phyloP scores from a whole-genome alignment of 345 rosid species.

The Zanthoxylum bungeanum region DNA sequence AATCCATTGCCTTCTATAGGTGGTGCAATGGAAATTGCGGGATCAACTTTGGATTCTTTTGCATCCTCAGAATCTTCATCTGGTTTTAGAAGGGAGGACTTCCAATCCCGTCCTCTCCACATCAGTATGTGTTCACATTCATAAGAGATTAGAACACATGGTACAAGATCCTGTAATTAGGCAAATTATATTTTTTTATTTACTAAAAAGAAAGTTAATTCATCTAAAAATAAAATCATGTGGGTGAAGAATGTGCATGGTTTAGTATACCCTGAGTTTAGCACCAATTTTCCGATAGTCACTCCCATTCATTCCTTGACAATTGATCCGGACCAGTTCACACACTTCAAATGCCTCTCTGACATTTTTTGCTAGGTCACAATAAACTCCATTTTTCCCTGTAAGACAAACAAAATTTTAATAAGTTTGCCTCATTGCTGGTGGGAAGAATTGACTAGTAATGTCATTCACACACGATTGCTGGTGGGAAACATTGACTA shows the following conservation, averaged over 20 bases:
- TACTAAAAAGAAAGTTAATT: neutral
- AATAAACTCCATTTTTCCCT: constrained; percentile 88
- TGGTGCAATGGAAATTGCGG: constrained; percentile 16
- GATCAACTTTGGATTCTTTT: constrained; percentile 21
- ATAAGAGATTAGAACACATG: constrained; percentile 82
- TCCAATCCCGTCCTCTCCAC: constrained; percentile 86
- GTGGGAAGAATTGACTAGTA: neutral
- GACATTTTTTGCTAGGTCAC: constrained; percentile 59
- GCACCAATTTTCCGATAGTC: constrained; percentile 86
- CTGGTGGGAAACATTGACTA: constrained; percentile 1
- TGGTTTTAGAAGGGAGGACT: constrained; percentile 41
- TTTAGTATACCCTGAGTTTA: constrained; percentile 68
- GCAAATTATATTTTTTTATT: neutral
- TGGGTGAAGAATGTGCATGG: neutral
- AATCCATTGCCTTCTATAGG: constrained; percentile 28
- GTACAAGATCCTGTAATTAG: constrained; percentile 70
- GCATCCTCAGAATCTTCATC: constrained; percentile 25
- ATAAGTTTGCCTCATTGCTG: constrained; percentile 4
- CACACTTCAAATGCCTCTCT: constrained; percentile 93
- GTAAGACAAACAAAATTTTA: constrained; percentile 21
- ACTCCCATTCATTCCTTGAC: constrained; percentile 74
- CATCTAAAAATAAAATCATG: neutral
- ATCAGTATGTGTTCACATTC: constrained; percentile 72
- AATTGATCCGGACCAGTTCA: constrained; percentile 75
- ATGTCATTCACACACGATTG: neutral